Percentiles rank a stretch among this genome's conserved stretches.
These are phyloP conservation scores for Acanthamoeba quina DNA, from an alignment of 208 protist genomes.

Conservation along the genomic window DNA sequence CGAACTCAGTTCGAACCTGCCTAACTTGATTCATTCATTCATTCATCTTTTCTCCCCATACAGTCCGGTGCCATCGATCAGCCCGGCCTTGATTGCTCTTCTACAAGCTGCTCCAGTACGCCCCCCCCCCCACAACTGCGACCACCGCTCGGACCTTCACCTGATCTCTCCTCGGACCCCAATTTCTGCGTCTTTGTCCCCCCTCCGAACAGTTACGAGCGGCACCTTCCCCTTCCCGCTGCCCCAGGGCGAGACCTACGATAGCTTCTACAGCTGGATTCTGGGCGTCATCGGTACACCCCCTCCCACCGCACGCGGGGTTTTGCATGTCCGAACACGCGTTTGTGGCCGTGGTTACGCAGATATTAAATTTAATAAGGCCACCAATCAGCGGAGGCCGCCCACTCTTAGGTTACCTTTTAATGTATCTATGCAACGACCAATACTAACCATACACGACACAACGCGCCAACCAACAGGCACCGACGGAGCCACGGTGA, in stretches of 20 bases:
- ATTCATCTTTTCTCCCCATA: too few species aligned
- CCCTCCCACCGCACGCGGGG: too few species aligned
- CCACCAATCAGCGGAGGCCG: too few species aligned
- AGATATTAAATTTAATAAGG: not conserved
- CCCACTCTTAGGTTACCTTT: not conserved
- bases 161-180: too few species aligned
- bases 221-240: not conserved
- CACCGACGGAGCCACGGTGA: not conserved
- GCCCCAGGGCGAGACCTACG: slow-evolving; percentile 11
- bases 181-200: too few species aligned
- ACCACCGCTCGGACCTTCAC: too few species aligned
- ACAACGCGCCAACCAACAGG: too few species aligned
- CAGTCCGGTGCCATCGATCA: not conserved
- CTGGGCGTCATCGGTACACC: not conserved
- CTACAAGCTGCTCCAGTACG: not conserved
- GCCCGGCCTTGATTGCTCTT: not conserved
- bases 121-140: too few species aligned
- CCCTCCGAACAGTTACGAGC: not conserved
- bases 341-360: too few species aligned
- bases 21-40: too few species aligned
- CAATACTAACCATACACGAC: not conserved
- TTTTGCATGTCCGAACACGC: too few species aligned
- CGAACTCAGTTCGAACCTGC: too few species aligned
- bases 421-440: not conserved
- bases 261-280: slow-evolving; percentile 19